Base-by-base conservation (phyloP, 495 filamentous ascomycete genomes). In the Penicillium coprophilum region DNA sequence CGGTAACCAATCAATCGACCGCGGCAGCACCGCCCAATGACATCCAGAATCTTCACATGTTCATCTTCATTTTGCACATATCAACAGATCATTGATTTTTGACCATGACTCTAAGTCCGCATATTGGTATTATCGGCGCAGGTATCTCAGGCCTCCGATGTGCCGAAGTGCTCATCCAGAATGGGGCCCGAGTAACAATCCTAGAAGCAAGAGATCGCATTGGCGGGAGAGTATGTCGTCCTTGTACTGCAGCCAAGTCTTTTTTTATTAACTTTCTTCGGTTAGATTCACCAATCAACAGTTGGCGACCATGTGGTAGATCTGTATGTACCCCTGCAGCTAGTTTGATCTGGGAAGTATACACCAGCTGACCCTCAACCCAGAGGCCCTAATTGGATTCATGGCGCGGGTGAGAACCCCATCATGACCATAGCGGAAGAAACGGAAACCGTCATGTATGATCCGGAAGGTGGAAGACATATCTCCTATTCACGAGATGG, bases 381-480 rank as follows among this genome's bases (percentile, higher is more conserved):
- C 36, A 88, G 90, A 20, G 93, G 93, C 6, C 87, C 93, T 7
- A 97, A 97, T 65, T 97, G 93, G 93, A 95, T 96, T 24, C 93
- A 97, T 69, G 94, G 94, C 34, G 87, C 88, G 0, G 80, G 85
- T 2, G 72, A 88, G 46, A 98, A 96, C 66, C 92, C 94, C 6
- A 92, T 98, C 40, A 70, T 88, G 50, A 81, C 87, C 32, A 78
- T 98, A 30, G 91, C 90, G 13, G 79, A 82, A 58, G 72, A 84
- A 62, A 91, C 88, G 0, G 70, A 80, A 3, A 91, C 89, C 0
- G 57, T 70, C 1, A 73, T 83, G 13, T 79, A 85, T 54, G 77
- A 76, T 50, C 73, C 75, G 40, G 83, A 85, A 28, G 82, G 80
- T 10, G 66, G 69, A 9, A 65, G 68, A 5, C 77, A 82, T 32